Evolutionary conservation across 164 flowering plant genomes (phyloP).

Genomic region (Nelumbo lutea): DNA sequence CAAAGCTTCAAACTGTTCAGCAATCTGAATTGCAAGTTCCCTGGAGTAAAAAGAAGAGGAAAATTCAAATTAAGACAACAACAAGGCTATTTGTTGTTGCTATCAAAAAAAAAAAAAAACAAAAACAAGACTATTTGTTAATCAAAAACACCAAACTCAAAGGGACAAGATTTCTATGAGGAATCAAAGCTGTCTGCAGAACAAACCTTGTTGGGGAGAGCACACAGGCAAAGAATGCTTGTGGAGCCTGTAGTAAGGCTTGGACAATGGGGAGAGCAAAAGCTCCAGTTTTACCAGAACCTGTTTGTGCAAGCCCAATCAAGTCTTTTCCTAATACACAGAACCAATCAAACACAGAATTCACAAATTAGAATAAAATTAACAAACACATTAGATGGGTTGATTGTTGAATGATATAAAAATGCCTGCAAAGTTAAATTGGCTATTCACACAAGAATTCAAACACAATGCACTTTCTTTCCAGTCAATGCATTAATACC

Average conservation of each 20-base stretch:
- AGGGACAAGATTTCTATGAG: not conserved
- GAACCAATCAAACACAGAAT: not conserved
- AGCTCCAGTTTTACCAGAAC: conserved; percentile 99
- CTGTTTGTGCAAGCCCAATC: conserved; percentile 87
- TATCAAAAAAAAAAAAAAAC: not conserved
- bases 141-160: not conserved
- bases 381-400: not conserved
- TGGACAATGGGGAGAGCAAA: conserved; percentile 86
- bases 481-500: not conserved
- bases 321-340: conserved; percentile 57
- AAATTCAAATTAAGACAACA: not conserved
- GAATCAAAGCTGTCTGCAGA: not conserved
- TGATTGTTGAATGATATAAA: too few relatives aligned
- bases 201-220: conserved; percentile 80
- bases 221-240: conserved; percentile 75
- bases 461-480: not conserved
- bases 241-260: conserved; percentile 46
- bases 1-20: conserved; percentile 87
- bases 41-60: conserved; percentile 23
- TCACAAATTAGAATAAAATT: not conserved
- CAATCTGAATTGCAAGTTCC: conserved; percentile 92
- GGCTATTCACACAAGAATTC: not conserved
- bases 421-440: not conserved
- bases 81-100: not conserved
- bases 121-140: not conserved